Base-by-base conservation (phyloP, 1,284 basidiomycete species). In the Rhodotorula sp. region DNA sequence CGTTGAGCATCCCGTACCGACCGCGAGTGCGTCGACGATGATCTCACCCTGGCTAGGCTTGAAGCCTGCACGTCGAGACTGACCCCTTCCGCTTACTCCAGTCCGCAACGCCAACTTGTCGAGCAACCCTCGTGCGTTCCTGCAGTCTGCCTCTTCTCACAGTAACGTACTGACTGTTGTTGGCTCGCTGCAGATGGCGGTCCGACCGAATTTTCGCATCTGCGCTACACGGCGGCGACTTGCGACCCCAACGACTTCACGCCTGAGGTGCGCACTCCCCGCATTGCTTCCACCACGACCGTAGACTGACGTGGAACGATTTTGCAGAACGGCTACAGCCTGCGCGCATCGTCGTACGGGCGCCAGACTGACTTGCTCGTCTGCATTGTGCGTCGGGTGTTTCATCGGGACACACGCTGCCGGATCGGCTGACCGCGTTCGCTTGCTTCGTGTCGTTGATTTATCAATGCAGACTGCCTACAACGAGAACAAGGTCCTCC, bases 401-500 rank as follows among this genome's bases (percentile, higher is more conserved):
- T 10, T 9, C 12, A 10, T 10, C 10, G 27, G 25, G 16, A 3
- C 17, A 17, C 7, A 49, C 10, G 48, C 48, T 19, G 17, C 7
- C 48, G 16, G 4, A n/a, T 10, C 13, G 8, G 7, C 60, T 66
- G 12, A 67, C 54, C 7, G 13, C 3, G 3, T 5, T 42, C 23
- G 1, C 46, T 42, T 14, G 7, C 12, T 4, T 10, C 34, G 17
- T 34, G 34, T 3, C 34, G 34, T 34, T 34, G 3, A 3, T 34
- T 5, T 34, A 34, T 5, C 34, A 34, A 34, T 54, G 0, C 23
- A 74, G 71, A 75, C 75, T 10, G 70, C 82, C 80, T 85, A 97
- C 83, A 97, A 97, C 81, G 95, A 97, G 83, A 94, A 98, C 86
- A 96, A 97, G 84, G 90, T 90, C 7, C 87, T 97, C 17, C 95